Conservation (phyloP, 495 filamentous ascomycete genomes). For the Aspergillus funiculosus region DNA sequence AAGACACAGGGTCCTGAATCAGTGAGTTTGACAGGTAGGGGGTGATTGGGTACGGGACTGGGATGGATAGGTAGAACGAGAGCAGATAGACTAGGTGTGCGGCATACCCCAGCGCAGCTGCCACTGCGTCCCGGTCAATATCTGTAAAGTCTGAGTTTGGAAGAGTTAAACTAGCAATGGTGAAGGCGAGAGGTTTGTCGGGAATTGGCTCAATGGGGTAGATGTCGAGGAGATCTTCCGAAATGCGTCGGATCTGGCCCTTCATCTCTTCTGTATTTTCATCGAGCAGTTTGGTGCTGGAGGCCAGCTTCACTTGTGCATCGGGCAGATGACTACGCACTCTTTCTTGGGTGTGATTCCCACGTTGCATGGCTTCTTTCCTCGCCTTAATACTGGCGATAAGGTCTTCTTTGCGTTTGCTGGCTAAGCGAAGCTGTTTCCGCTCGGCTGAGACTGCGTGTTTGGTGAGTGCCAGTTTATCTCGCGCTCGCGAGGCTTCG, state of each 20-base stretch:
- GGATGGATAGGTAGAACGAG: conserved; percentile 73
- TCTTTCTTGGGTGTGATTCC: conserved; percentile 52
- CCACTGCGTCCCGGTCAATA: conserved; percentile 58
- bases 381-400: conserved; percentile 59
- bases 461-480: conserved; percentile 53
- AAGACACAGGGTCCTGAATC: conserved; percentile 74
- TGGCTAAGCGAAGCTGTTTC: conserved; percentile 54
- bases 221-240: conserved; percentile 69
- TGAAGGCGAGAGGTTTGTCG: conserved; percentile 63
- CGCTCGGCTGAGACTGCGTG: conserved; percentile 58
- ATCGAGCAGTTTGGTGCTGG: conserved; percentile 48
- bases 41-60: conserved; percentile 74
- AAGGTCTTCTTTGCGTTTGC: conserved; percentile 57
- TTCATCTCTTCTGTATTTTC: conserved; percentile 57
- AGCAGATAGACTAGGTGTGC: conserved; percentile 70
- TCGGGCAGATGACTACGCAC: conserved; percentile 42
- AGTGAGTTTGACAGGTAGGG: conserved; percentile 66
- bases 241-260: conserved; percentile 79
- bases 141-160: conserved; percentile 72
- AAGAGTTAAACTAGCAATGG: conserved; percentile 65
- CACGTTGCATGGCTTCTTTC: conserved; percentile 58
- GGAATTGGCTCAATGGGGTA: conserved; percentile 71
- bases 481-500: conserved; percentile 56
- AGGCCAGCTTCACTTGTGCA: conserved; percentile 53
- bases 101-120: conserved; percentile 77